Base-by-base conservation (phyloP, 108 stramenopile genomes). In the Cyclotella choctawhatcheeana region DNA sequence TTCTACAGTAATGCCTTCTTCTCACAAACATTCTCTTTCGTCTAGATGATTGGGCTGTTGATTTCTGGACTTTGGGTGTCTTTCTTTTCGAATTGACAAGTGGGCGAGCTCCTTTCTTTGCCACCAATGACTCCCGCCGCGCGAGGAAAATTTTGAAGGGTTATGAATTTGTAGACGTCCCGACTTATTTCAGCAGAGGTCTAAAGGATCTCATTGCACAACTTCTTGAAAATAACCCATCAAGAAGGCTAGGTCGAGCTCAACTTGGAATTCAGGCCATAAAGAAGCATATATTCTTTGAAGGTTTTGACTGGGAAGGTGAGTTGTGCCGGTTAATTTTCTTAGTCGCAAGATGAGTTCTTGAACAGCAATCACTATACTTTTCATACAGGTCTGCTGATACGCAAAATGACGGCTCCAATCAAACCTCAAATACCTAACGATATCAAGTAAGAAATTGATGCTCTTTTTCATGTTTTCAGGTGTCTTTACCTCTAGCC, bases 31-130 rank as follows among this genome's bases (percentile, higher is more conserved):
- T n/a, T n/a, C n/a, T n/a, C n/a, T n/a, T n/a, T n/a, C n/a, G n/a
- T n/a, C n/a, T n/a, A n/a, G n/a, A 93, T 66, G 89, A 90, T 64
- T 69, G 83, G 68, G 86, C 86, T 2, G 86, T 89, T 10, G 88
- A 89, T 56, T 89, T 85, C 47, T 89, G 88, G 88, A 71, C 79
- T 2, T 67, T 89, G 12, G 88, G 88, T 20, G 74, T 89, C 31
- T 69, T 89, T 22, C 55, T 84, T 12, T 86, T 79, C 68, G 88
- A 89, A 51, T 58, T 89, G 31, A 73, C 85, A 12, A 83, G 66
- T 14, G 91, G 91, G n/a, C 47, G 44, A 26, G 68, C 89, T 0
- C 91, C 91, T 5, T 92, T 92, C 63, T 77, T 29, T 32, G 86
- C 83, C 35, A 64, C 63, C 0, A 67, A 67, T 35, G 48, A 64